Base-by-base conservation (phyloP, 805 yeast genomes). In the Naumovozyma baii region DNA sequence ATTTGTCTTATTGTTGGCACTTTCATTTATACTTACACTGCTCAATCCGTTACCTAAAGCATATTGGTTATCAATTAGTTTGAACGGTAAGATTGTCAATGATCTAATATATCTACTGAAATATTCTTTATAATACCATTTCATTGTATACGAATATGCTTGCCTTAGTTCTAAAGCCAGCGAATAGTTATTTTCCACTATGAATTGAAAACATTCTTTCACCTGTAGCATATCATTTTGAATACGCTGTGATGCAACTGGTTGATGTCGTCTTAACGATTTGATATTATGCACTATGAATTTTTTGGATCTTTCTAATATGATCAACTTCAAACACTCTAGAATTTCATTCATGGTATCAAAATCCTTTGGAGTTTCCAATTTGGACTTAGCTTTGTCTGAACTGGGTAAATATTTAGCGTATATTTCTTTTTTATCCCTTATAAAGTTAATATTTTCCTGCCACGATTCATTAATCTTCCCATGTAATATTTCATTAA, bases 121-220 rank as follows among this genome's bases (percentile, higher is more conserved):
- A 49, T 83, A 74, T 41, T 81, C 73, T 42, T 72, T 69, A 58
- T 92, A 92, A 63, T 90, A 92, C 98, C 98, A 92, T 51, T 74
- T 69, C 84, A 92, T 88, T 2, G 97, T 90, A 52, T 78, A 78
- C 15, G 79, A 64, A 57, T 92, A 92, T 0, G 96, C 97, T 50
- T 73, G 73, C 39, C 78, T 71, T 31, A 92, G 68, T 52, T 85
- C 92, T 13, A 64, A 56, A 0, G 95, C 90, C 39, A 92, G 62
- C 5, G 76, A 69, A 7, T 72, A 68, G 41, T 82, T 74, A 37
- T 76, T 73, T 3, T 61, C 51, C 3, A 66, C 57, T 30, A 90
- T 57, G 43, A 83, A 86, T 3, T 63, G 62, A 48, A 64, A 83
- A 1, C 76, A 68, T 37, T 80, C 84, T 44, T 72, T 74, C n/a